Evolutionary conservation across 2,329 filamentous ascomycete species (phyloP).

Genomic region (Penicillium sp.): DNA sequence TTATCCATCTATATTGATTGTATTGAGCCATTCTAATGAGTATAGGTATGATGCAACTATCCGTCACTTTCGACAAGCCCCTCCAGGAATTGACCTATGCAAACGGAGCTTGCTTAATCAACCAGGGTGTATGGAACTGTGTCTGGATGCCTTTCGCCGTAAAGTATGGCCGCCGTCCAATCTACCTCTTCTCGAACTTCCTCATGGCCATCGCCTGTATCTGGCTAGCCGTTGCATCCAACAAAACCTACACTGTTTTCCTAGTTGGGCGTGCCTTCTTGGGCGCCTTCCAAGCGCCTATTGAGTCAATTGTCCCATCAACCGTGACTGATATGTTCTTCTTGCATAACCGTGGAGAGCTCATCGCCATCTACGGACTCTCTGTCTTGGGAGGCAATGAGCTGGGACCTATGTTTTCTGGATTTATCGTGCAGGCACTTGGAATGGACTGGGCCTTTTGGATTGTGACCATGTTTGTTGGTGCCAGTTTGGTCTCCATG

Average conservation of each 20-base stretch:
- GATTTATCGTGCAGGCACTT: conserved; percentile 21
- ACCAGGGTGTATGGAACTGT: conserved; percentile 17
- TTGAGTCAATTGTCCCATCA: conserved; percentile 24
- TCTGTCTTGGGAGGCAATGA: conserved; percentile 27
- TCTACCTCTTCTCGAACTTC: conserved; percentile 18
- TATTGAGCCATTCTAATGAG: neutral
- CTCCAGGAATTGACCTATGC: conserved; percentile 11
- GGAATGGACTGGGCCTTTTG: conserved; percentile 19
- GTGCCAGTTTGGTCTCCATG: conserved; percentile 18
- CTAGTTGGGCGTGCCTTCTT: conserved; percentile 21
- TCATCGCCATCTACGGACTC: conserved; percentile 18
- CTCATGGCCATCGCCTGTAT: conserved; percentile 21
- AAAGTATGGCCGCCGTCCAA: conserved; percentile 21
- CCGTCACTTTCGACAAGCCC: conserved; percentile 7
- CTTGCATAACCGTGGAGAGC: conserved; percentile 20
- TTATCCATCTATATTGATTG: neutral
- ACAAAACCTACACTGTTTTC: conserved; percentile 14
- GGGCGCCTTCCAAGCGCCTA: conserved; percentile 23
- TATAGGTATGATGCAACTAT: conserved; percentile 15
- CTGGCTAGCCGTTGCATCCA: conserved; percentile 19
- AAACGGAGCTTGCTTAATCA: conserved; percentile 17
- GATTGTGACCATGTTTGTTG: conserved; percentile 22
- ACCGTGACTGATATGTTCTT: conserved; percentile 22
- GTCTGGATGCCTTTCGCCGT: conserved; percentile 24
- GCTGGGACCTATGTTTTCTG: conserved; percentile 26